Percentiles rank a stretch among this genome's conserved stretches.
Conservation (phyloP, 2,329 filamentous ascomycete species). For the Neonectria coccinea region DNA sequence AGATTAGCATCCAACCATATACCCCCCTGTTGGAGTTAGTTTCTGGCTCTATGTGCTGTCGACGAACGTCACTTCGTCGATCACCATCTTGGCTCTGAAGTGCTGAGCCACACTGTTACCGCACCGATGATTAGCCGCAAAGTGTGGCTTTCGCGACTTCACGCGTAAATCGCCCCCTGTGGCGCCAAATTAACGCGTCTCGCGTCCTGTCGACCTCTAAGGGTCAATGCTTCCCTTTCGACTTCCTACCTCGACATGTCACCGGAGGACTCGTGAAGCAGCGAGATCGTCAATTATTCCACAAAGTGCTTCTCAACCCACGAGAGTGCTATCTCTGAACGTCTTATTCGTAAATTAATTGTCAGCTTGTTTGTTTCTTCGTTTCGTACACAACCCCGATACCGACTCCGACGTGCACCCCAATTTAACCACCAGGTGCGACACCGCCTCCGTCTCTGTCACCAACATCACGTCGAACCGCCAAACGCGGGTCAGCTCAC, state of each 20-base stretch:
- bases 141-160: constrained; percentile 22
- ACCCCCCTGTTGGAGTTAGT: constrained; percentile 16
- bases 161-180: constrained; percentile 37
- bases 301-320: constrained; percentile 2
- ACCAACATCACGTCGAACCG: constrained; percentile 10
- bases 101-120: constrained; percentile 33
- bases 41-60: constrained; percentile 13
- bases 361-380: constrained; percentile 5
- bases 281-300: constrained; percentile 16
- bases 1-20: constrained; percentile 20
- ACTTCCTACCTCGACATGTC: constrained; percentile 17
- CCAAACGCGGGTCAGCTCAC: constrained; percentile 11
- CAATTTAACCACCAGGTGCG: neutral
- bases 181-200: constrained; percentile 51
- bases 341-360: constrained; percentile 1
- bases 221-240: constrained; percentile 34
- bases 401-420: neutral
- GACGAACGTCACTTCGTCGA: constrained; percentile 39
- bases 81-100: constrained; percentile 32
- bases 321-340: neutral
- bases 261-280: constrained; percentile 13
- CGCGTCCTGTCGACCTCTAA: constrained; percentile 42
- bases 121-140: constrained; percentile 36
- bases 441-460: neutral
- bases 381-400: neutral